Evolutionary conservation across 2,329 filamentous ascomycete genomes (phyloP).

Genomic region (Aspergillus versicolor): DNA sequence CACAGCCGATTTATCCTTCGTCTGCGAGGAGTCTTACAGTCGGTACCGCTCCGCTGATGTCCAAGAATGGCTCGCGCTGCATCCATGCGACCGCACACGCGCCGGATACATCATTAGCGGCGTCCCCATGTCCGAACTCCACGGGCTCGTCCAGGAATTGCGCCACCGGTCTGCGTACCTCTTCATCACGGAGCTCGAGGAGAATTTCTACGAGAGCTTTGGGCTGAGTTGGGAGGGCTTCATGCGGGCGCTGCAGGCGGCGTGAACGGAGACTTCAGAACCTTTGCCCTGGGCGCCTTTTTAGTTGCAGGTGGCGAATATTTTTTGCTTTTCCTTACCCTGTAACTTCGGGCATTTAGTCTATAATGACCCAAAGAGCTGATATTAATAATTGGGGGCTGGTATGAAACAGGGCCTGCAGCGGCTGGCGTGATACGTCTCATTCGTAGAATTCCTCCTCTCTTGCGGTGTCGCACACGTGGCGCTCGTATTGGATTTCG

Average conservation of each 20-base stretch:
- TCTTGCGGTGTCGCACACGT: not conserved
- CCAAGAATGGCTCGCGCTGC: constrained; percentile 8
- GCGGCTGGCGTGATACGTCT: not conserved
- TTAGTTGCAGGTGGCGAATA: not conserved
- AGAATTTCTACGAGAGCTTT: constrained; percentile 21
- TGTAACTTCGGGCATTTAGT: not conserved
- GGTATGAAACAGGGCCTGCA: not conserved
- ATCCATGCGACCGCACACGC: constrained; percentile 10
- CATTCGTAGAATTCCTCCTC: not conserved
- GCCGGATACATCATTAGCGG: constrained; percentile 18
- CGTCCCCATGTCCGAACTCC: constrained; percentile 12
- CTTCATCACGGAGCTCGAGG: constrained; percentile 17
- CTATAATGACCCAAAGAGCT: no score
- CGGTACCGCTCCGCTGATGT: constrained; percentile 16
- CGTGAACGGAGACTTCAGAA: not conserved
- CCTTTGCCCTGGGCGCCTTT: not conserved
- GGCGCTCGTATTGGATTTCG: not conserved
- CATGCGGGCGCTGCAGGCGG: constrained; percentile 9
- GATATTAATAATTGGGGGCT: not conserved
- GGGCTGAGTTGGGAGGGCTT: constrained; percentile 14
- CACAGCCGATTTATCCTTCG: constrained; percentile 14
- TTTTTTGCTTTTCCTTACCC: not conserved
- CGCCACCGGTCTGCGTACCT: constrained; percentile 13
- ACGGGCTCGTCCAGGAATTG: constrained; percentile 15
- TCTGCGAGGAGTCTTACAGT: constrained; percentile 17